A percentile compares a stretch with the other conserved stretches of the same genome.
These are phyloP conservation scores for Clarireedia sp. DNA, from an alignment of 2,329 filamentous ascomycete genomes.

Conservation along the genomic window DNA sequence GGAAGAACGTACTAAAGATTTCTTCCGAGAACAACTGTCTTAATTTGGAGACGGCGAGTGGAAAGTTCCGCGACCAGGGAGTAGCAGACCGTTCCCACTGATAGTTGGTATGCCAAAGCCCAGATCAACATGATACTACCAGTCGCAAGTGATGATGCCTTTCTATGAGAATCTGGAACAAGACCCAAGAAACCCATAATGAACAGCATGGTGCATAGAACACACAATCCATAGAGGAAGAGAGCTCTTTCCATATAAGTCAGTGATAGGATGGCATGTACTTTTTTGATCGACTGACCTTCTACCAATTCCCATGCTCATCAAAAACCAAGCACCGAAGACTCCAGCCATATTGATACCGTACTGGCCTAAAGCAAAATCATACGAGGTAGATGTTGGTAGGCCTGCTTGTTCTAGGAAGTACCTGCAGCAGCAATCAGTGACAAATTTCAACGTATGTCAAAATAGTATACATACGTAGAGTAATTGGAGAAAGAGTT, in stretches of 20 bases:
- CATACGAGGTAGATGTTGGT: conserved; percentile 39
- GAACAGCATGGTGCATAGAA: conserved; percentile 55
- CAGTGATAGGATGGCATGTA: background rate
- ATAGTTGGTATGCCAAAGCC: conserved; percentile 77
- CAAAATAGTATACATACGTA: conserved; percentile 32
- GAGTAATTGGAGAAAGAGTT: conserved; percentile 58
- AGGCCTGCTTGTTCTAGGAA: conserved; percentile 52
- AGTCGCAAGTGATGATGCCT: conserved; percentile 22
- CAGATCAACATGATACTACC: conserved; percentile 67
- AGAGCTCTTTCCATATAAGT: conserved; percentile 32
- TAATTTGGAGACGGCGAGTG: conserved; percentile 76
- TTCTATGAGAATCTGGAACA: conserved; percentile 23
- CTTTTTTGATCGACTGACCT: conserved; percentile 12
- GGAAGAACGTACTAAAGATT: conserved; percentile 40
- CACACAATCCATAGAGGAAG: conserved; percentile 42
- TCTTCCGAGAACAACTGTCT: conserved; percentile 81
- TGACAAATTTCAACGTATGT: conserved; percentile 19
- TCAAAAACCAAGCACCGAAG: conserved; percentile 45
- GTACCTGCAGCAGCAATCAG: conserved; percentile 29
- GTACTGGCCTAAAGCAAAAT: conserved; percentile 45
- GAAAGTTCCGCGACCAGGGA: conserved; percentile 81
- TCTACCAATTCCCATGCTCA: conserved; percentile 38
- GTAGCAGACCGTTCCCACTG: conserved; percentile 84
- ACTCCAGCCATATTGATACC: conserved; percentile 45
- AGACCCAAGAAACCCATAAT: conserved; percentile 64